phyloP scores from a whole-genome alignment of 1,139 yeast genomes.

The Blastobotrys arbuscula region DNA sequence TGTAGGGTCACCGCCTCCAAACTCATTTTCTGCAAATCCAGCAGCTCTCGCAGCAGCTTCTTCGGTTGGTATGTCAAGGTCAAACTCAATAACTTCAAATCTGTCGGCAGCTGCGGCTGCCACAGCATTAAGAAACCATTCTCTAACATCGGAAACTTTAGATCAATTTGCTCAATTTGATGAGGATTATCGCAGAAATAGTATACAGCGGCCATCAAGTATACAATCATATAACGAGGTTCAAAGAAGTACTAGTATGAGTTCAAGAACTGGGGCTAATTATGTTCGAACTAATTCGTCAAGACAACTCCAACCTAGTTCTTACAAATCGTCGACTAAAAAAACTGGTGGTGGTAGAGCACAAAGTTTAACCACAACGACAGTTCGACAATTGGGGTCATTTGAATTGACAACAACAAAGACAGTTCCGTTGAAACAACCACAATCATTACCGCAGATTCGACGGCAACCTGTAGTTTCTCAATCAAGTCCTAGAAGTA shows the following conservation, averaged over 20 bases:
- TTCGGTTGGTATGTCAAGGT: conserved; percentile 26
- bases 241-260: background rate
- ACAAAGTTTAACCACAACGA: conserved; percentile 37
- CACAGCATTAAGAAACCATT: conserved; percentile 34
- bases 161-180: conserved; percentile 14
- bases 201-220: conserved; percentile 2
- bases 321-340: conserved; percentile 3
- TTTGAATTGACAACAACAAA: conserved; percentile 31
- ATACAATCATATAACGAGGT: conserved; percentile 5
- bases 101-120: conserved; percentile 35
- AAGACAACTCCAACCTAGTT: conserved; percentile 15
- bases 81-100: conserved; percentile 16
- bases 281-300: conserved; percentile 14
- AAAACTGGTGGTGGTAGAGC: conserved; percentile 29
- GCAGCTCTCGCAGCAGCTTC: conserved; percentile 45
- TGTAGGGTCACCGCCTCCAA: conserved; percentile 28
- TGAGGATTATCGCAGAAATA: background rate
- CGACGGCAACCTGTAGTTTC: background rate
- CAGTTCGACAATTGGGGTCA: conserved; percentile 35
- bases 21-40: conserved; percentile 24
- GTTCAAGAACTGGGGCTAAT: background rate
- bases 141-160: conserved; percentile 28
- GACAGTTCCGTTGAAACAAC: conserved; percentile 6
- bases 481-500: background rate
- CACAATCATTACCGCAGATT: background rate